Base-by-base conservation (phyloP, 768 basidiomycete species). In the Coprinopsis sp. region DNA sequence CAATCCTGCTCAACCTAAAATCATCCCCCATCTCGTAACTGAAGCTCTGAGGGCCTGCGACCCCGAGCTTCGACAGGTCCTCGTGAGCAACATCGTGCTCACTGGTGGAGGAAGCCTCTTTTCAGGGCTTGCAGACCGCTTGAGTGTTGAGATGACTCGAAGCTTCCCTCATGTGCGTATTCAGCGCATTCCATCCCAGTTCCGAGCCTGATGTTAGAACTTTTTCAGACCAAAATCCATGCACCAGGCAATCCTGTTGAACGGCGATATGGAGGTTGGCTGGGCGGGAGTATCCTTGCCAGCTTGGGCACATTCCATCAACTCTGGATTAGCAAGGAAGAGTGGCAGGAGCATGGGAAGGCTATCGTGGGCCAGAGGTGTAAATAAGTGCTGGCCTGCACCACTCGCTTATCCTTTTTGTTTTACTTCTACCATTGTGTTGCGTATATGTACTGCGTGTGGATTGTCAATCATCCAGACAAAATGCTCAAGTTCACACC, bases 221-320 rank as follows among this genome's bases (percentile, higher is more conserved):
- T 25, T 28, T 31, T 18, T 37, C 41, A 94, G 83, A 79, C 89
- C 47, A 94, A 93, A 72, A 86, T 95, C 31, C 90, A 95, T 57
- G 85, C 93, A 1, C 87, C 96, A 2, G 92, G 93, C 10, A 92
- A 92, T 58, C 81, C 89, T 0, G 76, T 84, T 40, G 96, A 98
- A 63, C 79, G 95, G 37, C 79, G 86, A 47, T 96, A 91, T 62
- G 87, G 92, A 12, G 84, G 87, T 16, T 99, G 96, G 96, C 69
- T 99, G 6, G 96, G 96, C 10, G 96, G 95, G 23, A 92, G 89
- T 54, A 95, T 98, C 57, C 72, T 98, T 37, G 94, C 88, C 1
- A 92, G 89, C 59, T 67, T 98, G 58, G 96, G 96, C 19, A 97
- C 94, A 13, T 99, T 98, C 77, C 96, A 99, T 62, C 95, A 95